Evolutionary conservation across 148 eudicot species (phyloP).

Genomic region (Silene latifolia): DNA sequence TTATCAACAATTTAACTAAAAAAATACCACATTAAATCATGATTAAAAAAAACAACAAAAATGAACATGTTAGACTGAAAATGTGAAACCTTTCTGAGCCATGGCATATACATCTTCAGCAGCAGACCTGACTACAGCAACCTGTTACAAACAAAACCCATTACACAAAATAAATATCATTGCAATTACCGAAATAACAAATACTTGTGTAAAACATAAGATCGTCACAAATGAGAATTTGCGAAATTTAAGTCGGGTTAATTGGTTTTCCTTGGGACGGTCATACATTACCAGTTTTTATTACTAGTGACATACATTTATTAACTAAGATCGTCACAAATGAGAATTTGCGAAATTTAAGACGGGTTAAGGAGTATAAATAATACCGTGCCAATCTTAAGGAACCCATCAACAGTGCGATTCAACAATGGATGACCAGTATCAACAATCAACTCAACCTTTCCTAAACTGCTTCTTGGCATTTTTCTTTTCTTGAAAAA

Average conservation of each 20-base stretch:
- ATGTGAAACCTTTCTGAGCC: slow-evolving; percentile 43
- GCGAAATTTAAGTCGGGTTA: too few species aligned
- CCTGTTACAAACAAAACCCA: slow-evolving; percentile 42
- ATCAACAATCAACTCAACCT: slow-evolving; percentile 53
- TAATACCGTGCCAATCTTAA: slow-evolving; percentile 78
- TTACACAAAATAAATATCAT: background rate
- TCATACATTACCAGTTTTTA: too few species aligned
- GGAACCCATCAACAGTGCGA: slow-evolving; percentile 74
- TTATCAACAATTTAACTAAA: background rate
- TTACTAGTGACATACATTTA: too few species aligned
- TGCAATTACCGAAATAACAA: background rate
- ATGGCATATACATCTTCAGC: slow-evolving; percentile 69
- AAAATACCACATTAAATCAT: background rate
- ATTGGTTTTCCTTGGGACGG: too few species aligned
- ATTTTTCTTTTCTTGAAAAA: slow-evolving; percentile 26
- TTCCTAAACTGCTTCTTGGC: slow-evolving; percentile 52
- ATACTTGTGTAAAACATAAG: too few species aligned
- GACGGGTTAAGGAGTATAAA: background rate
- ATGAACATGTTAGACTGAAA: background rate
- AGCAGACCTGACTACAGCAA: slow-evolving; percentile 56
- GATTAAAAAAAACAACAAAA: background rate
- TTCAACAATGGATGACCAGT: slow-evolving; percentile 72
- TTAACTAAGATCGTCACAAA: too few species aligned
- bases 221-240: too few species aligned
- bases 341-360: too few species aligned